Evolutionary conservation across 2,329 filamentous ascomycete genomes (phyloP), one percentile per base, ranked within the genome.

Genomic region (Raffaelea deltoideospora): DNA sequence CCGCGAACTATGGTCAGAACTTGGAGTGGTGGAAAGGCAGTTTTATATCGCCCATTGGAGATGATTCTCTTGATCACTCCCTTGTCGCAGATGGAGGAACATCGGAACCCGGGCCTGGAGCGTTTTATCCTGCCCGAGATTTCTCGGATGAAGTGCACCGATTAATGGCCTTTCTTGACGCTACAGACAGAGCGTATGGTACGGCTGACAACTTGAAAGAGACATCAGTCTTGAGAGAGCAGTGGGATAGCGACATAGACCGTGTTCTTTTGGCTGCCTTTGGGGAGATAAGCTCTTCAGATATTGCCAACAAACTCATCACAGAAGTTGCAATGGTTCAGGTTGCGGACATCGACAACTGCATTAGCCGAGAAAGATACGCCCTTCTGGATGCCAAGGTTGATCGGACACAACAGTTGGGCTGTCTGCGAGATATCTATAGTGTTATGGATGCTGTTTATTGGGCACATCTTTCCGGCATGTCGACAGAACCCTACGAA

Each of bases 401-500:
- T n/a, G 72, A 78, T 5, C 78, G 88, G 58, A 90, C 90, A 58
- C 77, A 82, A 42, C 83, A 85, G 4, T 90, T 92, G 55, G 71
- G 88, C 46, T 74, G 92, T 3, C 4, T 37, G 18, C 60, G 62
- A 6, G 55, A 53, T 28, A 46, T 57, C 27, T 57, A 57, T 43
- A 53, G 55, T 37, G 52, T 54, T 18, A 50, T 57, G 37, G 56
- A 57, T 22, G 46, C 50, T 26, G 45, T 57, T 14, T 51, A 56
- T 26, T 54, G 53, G 46, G 35, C 40, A 3, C 40, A 48, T 9
- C 29, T 44, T 11, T 35, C 21, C 1, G 14, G 24, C 1, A 14
- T 20, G 17, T 13, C 30, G n/a, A 14, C 30, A 15, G 30, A 35
- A 2, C 14, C 23, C 5, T 3, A 19, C 9, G 27, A 23, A 3